Conservation (phyloP, 208 protist genomes). For the Leishmania tropica region DNA sequence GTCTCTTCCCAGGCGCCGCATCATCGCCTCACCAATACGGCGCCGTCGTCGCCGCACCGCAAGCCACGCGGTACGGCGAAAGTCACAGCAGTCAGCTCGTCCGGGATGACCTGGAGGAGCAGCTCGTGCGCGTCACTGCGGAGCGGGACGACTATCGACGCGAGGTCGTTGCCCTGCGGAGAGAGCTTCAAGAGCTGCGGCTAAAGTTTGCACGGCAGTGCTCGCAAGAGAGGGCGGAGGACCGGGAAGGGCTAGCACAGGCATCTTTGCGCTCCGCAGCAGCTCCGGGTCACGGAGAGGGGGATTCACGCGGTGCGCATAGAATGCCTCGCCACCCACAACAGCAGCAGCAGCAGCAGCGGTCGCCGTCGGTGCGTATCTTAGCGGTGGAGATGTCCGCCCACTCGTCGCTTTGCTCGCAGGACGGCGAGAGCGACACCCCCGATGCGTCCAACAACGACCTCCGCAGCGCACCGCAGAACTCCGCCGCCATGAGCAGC, state of each 20-base stretch:
- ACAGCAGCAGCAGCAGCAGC: neutral
- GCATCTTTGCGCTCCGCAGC: neutral
- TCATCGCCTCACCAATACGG: neutral
- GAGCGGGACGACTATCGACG: conserved; percentile 37
- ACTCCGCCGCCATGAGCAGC: neutral
- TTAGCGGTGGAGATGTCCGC: conserved; percentile 32
- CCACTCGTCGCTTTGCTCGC: conserved; percentile 12
- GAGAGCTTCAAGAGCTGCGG: conserved; percentile 21
- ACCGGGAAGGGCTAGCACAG: neutral
- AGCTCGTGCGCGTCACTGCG: conserved; percentile 23
- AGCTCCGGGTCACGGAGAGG: neutral
- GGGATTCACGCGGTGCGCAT: neutral
- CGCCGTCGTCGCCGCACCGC: neutral
- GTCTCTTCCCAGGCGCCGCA: neutral
- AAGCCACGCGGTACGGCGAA: neutral
- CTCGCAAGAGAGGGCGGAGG: neutral
- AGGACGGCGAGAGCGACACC: conserved; percentile 1
- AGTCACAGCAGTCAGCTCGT: neutral
- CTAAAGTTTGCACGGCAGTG: neutral
- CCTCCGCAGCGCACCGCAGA: neutral
- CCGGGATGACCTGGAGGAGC: conserved; percentile 23
- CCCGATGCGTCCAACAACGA: neutral
- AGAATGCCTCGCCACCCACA: neutral
- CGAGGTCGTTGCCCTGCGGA: conserved; percentile 19
- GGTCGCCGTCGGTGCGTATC: neutral